Evolutionary conservation across 73 alveolate genomes (phyloP), one percentile per base, ranked within the genome.

Genomic region (Paramecium pentaurelia): DNA sequence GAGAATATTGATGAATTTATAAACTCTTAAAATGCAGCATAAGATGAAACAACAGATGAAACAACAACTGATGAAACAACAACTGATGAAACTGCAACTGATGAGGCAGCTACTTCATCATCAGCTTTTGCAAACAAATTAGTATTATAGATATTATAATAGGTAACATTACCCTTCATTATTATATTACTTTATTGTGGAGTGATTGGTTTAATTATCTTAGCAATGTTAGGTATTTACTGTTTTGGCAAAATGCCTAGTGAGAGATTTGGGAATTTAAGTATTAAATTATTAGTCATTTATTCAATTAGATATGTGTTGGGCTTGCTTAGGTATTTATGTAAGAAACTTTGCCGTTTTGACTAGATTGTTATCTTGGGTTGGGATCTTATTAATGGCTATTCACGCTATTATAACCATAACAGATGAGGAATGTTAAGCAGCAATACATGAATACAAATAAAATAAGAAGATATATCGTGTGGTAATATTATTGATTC

Each of bases 221-320:
- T 73, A 37, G 87, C 87, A 14, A 73, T 73, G 87, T 37, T 73
- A 16, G 87, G 87, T 3, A 73, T 73, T 30, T 73, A 73, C 18
- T 73, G 87, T 36, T 73, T 73, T 73, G 87, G 87, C 2, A 40
- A 18, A n/a, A 73, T 73, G 87, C 47, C 87, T 11, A 73, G 87
- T 73, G 87, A 73, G 34, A 32, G 68, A 73, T 73, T 73, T 73
- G 87, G 87, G n/a, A 73, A 38, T 73, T 73, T 73, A 40, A 73
- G 87, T 73, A 36, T 22, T 9, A 16, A 37, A 6, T 1, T 16
- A 40, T 37, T 68, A 8, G 10, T 68, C 10, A 4, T 2, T n/a
- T 40, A 38, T 40, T 40, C 49, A 7, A 37, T 73, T 73, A 73
- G 87, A 73, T 73, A 73, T 73, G 32, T 73, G 87, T 73, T 73